Percentiles rank a stretch among this genome's conserved stretches.
These are phyloP conservation scores for Tylopilus plumbeoviolaceoides DNA, from an alignment of 768 basidiomycete species.

Conservation along the genomic window DNA sequence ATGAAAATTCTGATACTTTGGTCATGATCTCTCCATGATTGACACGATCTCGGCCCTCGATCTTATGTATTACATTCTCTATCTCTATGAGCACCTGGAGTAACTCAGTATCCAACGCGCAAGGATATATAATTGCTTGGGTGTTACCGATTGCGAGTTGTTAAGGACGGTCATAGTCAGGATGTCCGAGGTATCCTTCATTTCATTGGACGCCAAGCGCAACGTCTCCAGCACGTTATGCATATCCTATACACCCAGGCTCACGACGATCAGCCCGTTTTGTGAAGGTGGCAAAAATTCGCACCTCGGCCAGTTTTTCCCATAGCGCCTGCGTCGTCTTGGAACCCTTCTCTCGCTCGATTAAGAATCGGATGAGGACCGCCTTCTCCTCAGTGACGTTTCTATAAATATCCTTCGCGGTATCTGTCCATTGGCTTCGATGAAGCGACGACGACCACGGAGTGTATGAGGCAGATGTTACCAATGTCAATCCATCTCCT, in stretches of 20 bases:
- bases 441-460: constrained; percentile 7
- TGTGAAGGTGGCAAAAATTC: constrained; percentile 4
- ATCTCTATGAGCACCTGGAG: constrained; percentile 24
- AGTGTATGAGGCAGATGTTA: constrained; percentile 24
- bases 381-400: constrained; percentile 62
- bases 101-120: constrained; percentile 2
- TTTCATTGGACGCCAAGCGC: constrained; percentile 13
- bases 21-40: constrained; percentile 18
- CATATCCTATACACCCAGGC: constrained; percentile 25
- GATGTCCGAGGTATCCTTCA: constrained; percentile 23
- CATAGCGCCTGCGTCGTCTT: constrained; percentile 29
- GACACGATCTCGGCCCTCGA: constrained; percentile 19
- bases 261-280: neutral
- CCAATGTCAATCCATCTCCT: constrained; percentile 74
- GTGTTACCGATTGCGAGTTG: constrained; percentile 21
- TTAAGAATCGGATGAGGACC: constrained; percentile 43
- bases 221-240: constrained; percentile 21
- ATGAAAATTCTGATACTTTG: constrained; percentile 17
- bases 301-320: constrained; percentile 26
- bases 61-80: constrained; percentile 15
- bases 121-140: neutral
- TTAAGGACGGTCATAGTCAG: constrained; percentile 9
- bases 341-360: constrained; percentile 39
- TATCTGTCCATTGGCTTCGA: constrained; percentile 37
- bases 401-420: constrained; percentile 61